Evolutionary conservation across 78 protist genomes (phyloP).

Genomic region (Protostelium mycophagum): DNA sequence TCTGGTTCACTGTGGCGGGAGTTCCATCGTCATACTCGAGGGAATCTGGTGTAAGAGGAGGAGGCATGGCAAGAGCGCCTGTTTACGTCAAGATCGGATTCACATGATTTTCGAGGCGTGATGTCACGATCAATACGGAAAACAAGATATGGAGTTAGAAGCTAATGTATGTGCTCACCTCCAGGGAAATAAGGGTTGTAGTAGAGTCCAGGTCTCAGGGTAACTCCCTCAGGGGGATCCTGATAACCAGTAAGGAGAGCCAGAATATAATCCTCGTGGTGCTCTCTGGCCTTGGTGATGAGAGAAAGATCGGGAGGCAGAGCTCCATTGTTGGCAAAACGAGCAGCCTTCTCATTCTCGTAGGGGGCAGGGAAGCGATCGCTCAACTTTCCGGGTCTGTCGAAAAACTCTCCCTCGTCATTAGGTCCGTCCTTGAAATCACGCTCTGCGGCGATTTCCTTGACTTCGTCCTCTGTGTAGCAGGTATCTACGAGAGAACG

Average conservation of each 20-base stretch:
- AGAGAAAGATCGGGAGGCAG: slow-evolving; percentile 90
- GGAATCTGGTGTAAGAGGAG: slow-evolving; percentile 69
- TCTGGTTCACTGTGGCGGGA: slow-evolving; percentile 81
- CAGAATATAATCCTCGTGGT: slow-evolving; percentile 84
- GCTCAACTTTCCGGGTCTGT: slow-evolving; percentile 36
- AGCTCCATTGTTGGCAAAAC: slow-evolving; percentile 86
- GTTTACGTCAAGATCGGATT: too few relatives aligned
- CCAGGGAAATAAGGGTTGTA: slow-evolving; percentile 70
- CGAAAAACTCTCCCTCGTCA: slow-evolving; percentile 69
- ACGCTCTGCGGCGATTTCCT: slow-evolving; percentile 50
- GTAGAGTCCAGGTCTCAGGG: slow-evolving; percentile 62
- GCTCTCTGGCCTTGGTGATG: slow-evolving; percentile 77
- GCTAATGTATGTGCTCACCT: not conserved
- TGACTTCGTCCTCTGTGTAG: slow-evolving; percentile 45
- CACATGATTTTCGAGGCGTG: slow-evolving; percentile 79
- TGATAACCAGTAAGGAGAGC: slow-evolving; percentile 85
- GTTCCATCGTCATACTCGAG: slow-evolving; percentile 92
- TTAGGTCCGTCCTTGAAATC: slow-evolving; percentile 74
- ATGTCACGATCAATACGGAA: not conserved
- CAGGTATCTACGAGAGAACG: slow-evolving; percentile 47
- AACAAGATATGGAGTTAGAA: not conserved
- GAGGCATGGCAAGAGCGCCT: slow-evolving; percentile 89
- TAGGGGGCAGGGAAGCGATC: slow-evolving; percentile 64
- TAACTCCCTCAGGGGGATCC: slow-evolving; percentile 81
- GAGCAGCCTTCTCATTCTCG: slow-evolving; percentile 55